Percentiles rank a stretch among this genome's conserved stretches.
Evolutionary conservation across 78 protist genomes (phyloP).

Genomic region (Protostelium mycophagum): DNA sequence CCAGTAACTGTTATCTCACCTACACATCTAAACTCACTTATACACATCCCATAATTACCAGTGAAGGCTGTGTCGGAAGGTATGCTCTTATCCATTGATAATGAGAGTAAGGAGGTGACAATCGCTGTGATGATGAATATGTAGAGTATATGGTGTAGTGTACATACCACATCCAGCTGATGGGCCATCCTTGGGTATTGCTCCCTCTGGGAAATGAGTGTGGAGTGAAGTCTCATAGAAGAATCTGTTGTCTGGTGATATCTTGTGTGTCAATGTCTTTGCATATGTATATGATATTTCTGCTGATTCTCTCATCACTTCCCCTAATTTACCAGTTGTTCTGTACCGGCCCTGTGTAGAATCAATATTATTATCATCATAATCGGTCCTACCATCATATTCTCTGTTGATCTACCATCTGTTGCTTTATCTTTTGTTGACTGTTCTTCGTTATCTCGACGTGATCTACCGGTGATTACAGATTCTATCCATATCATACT

Average conservation of each 20-base stretch:
- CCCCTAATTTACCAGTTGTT: constrained; percentile 59
- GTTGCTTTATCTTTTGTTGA: background rate
- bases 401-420: background rate
- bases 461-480: constrained; percentile 16
- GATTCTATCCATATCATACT: constrained; percentile 48
- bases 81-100: background rate
- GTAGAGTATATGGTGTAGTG: background rate
- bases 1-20: constrained; percentile 82
- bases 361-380: background rate
- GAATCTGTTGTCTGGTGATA: constrained; percentile 26
- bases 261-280: constrained; percentile 16
- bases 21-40: no score
- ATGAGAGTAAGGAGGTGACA: constrained; percentile 39
- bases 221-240: constrained; percentile 51
- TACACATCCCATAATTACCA: constrained; percentile 48
- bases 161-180: constrained; percentile 70
- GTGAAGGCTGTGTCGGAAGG: background rate
- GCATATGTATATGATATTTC: constrained; percentile 76
- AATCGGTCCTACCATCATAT: no score
- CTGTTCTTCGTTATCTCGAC: background rate
- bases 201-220: constrained; percentile 92
- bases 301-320: constrained; percentile 89
- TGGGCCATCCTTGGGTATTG: constrained; percentile 91
- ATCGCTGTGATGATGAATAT: background rate
- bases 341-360: constrained; percentile 2